Percentiles rank a stretch among this genome's conserved stretches.
Conservation (phyloP, 768 basidiomycete genomes). For the Lepiota brunneoincarnata region DNA sequence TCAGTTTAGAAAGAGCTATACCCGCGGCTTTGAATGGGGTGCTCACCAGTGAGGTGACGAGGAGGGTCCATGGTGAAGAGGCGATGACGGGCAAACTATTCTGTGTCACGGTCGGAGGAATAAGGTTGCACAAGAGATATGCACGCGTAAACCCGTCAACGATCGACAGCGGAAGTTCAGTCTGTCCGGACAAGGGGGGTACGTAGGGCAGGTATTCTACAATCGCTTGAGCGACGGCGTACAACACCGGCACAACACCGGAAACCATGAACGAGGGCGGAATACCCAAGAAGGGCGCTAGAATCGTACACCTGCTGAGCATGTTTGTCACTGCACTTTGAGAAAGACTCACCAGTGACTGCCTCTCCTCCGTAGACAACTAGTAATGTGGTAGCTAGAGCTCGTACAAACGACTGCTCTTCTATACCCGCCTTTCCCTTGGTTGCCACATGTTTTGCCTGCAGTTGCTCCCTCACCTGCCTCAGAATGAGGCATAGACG, state of each 20-base stretch:
- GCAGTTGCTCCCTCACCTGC: slow-evolving; percentile 55
- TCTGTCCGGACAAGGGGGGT: slow-evolving; percentile 46
- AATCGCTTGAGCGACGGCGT: slow-evolving; percentile 55
- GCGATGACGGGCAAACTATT: slow-evolving; percentile 50
- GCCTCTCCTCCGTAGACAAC: slow-evolving; percentile 84
- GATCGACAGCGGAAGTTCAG: slow-evolving; percentile 71
- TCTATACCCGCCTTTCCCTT: slow-evolving; percentile 39
- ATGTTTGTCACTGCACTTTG: background rate
- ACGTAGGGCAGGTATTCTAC: slow-evolving; percentile 58
- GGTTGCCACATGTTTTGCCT: slow-evolving; percentile 40
- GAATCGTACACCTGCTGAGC: slow-evolving; percentile 2
- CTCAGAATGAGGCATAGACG: slow-evolving; percentile 69
- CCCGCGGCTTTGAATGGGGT: background rate
- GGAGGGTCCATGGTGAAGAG: slow-evolving; percentile 72
- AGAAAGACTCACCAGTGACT: slow-evolving; percentile 47
- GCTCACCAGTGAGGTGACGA: slow-evolving; percentile 70
- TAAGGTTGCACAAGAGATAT: slow-evolving; percentile 72
- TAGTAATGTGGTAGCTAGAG: slow-evolving; percentile 52
- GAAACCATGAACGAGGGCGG: slow-evolving; percentile 83
- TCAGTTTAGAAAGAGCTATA: background rate
- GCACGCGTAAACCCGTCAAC: slow-evolving; percentile 81
- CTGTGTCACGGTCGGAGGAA: slow-evolving; percentile 63
- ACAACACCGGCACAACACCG: slow-evolving; percentile 62
- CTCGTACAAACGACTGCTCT: slow-evolving; percentile 54
- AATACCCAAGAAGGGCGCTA: slow-evolving; percentile 61